phyloP scores from a whole-genome alignment of 2,329 filamentous ascomycete genomes.

The Phyllosticta citrichinensis region DNA sequence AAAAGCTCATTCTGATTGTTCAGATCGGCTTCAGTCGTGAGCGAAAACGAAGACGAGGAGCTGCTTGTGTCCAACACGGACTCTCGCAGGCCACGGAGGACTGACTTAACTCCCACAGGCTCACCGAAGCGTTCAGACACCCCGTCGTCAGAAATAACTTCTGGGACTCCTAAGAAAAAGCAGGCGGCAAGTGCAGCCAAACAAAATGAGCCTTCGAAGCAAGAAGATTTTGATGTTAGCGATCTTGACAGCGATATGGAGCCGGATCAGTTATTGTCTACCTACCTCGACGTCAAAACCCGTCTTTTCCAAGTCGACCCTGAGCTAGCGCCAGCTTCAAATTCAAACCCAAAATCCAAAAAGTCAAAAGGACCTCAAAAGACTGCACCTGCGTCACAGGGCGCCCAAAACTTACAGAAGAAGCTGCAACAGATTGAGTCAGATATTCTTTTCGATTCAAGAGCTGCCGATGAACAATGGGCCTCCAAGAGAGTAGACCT shows the following conservation, averaged over 20 bases:
- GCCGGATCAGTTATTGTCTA: constrained; percentile 48
- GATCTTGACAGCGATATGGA: constrained; percentile 42
- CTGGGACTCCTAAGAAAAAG: neutral
- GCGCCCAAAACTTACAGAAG: constrained; percentile 55
- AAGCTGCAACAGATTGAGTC: constrained; percentile 70
- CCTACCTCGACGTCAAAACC: constrained; percentile 66
- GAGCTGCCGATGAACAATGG: constrained; percentile 38
- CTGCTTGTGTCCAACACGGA: neutral
- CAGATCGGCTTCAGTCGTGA: too few relatives aligned
- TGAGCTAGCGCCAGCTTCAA: constrained; percentile 47
- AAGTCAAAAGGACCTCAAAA: constrained; percentile 22
- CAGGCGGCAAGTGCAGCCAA: neutral
- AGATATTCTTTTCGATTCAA: constrained; percentile 41
- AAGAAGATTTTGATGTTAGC: constrained; percentile 31
- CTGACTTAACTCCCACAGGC: neutral
- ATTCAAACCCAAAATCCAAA: constrained; percentile 13
- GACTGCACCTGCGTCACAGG: constrained; percentile 25
- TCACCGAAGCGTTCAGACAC: constrained; percentile 2
- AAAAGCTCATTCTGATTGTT: neutral
- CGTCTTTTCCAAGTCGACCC: constrained; percentile 38
- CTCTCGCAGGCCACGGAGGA: neutral
- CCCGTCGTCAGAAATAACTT: neutral
- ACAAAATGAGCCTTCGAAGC: neutral
- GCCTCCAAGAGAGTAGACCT: constrained; percentile 32
- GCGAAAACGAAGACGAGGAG: too few relatives aligned